These are phyloP conservation scores for Populus tremula DNA, from an alignment of 345 rosid species.

Conservation along the genomic window DNA sequence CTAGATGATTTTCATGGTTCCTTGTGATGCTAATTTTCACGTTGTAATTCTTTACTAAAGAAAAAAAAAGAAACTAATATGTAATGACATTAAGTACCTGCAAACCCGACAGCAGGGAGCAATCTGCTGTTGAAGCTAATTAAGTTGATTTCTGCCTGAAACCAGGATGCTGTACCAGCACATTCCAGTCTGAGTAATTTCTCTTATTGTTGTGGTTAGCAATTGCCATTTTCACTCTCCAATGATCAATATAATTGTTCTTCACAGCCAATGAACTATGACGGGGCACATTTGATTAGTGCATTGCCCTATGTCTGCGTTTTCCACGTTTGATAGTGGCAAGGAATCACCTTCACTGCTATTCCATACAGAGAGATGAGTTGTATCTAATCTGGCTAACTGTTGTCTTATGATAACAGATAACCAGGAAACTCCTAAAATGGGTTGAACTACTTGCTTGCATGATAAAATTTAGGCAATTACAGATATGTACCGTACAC, in stretches of 20 bases:
- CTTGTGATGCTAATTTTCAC: no score
- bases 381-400: background rate
- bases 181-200: slow-evolving; percentile 59
- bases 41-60: no score
- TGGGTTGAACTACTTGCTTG: background rate
- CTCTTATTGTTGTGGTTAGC: slow-evolving; percentile 48
- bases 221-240: slow-evolving; percentile 55
- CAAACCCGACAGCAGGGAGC: slow-evolving; percentile 40
- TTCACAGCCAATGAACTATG: slow-evolving; percentile 56
- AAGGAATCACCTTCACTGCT: slow-evolving; percentile 30
- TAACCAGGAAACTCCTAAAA: background rate
- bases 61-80: no score
- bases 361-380: slow-evolving; percentile 1
- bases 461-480: background rate
- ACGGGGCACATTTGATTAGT: slow-evolving; percentile 57
- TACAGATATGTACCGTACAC: slow-evolving; percentile 40
- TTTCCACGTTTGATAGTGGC: slow-evolving; percentile 3
- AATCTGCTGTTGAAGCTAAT: slow-evolving; percentile 51
- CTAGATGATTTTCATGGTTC: background rate
- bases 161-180: slow-evolving; percentile 55
- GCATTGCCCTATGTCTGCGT: slow-evolving; percentile 44
- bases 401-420: background rate
- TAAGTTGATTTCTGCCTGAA: slow-evolving; percentile 34
- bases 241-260: slow-evolving; percentile 42
- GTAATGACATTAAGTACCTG: slow-evolving; percentile 27